Conservation (phyloP, 2,329 filamentous ascomycete species). For the Didymella glomerata region DNA sequence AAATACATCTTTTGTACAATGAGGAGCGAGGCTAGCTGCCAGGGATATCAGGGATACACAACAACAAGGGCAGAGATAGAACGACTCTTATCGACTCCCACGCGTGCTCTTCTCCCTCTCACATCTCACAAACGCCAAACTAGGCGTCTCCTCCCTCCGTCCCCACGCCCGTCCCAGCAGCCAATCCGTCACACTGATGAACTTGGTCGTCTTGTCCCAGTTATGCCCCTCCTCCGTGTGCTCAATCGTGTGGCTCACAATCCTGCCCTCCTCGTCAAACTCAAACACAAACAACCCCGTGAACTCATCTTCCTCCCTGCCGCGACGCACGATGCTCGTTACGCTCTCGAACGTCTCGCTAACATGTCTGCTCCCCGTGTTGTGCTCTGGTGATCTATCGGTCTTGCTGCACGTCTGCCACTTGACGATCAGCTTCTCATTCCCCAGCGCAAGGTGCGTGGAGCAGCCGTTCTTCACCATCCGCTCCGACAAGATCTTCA, state of each 20-base stretch:
- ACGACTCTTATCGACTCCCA: not conserved
- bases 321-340: constrained; percentile 63
- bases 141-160: constrained; percentile 54
- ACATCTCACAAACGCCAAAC: constrained; percentile 51
- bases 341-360: constrained; percentile 64
- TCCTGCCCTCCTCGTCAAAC: constrained; percentile 85
- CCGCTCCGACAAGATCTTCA: constrained; percentile 88
- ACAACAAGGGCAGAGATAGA: not conserved
- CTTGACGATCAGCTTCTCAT: constrained; percentile 87
- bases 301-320: constrained; percentile 69
- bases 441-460: constrained; percentile 52
- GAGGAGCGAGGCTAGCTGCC: not conserved
- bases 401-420: constrained; percentile 77
- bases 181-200: constrained; percentile 95
- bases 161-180: constrained; percentile 79
- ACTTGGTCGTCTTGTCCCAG: constrained; percentile 83
- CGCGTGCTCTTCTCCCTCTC: not conserved
- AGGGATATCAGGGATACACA: not conserved
- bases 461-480: constrained; percentile 70
- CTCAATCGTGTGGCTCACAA: constrained; percentile 91
- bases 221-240: constrained; percentile 84
- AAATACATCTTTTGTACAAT: constrained; percentile 9
- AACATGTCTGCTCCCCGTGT: constrained; percentile 53
- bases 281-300: constrained; percentile 94
- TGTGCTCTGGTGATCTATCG: constrained; percentile 28